Evolutionary conservation across 208 protist species (phyloP).

Genomic region (Leishmania arabica): DNA sequence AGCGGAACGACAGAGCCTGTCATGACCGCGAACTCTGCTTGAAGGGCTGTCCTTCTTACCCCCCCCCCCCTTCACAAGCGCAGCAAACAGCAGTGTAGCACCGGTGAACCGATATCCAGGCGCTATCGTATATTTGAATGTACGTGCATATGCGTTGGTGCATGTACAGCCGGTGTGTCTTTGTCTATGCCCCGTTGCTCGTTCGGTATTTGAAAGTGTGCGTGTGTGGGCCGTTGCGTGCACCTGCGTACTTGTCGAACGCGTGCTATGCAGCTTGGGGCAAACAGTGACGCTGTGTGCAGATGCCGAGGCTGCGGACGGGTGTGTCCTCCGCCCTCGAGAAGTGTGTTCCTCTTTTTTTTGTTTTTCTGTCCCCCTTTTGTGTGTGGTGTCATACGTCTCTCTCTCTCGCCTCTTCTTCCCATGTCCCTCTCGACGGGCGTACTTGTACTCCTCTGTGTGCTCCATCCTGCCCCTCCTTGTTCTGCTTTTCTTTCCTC

Average conservation of each 20-base stretch:
- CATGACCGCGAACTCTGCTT: not conserved
- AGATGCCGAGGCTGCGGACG: not conserved
- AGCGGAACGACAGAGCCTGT: not conserved
- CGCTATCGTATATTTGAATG: not conserved
- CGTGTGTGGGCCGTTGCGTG: not conserved
- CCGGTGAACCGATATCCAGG: not conserved
- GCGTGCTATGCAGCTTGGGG: not conserved
- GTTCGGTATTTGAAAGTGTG: not conserved
- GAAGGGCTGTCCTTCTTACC: not conserved
- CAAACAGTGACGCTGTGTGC: not conserved
- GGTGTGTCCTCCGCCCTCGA: not conserved
- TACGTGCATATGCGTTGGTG: not conserved
- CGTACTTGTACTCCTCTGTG: not conserved
- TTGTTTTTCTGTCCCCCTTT: not conserved
- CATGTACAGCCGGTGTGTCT: not conserved
- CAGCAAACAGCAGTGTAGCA: not conserved
- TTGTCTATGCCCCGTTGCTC: not conserved
- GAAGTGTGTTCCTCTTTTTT: not conserved
- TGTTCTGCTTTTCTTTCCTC: not conserved
- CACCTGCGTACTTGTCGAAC: not conserved
- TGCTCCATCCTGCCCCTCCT: not conserved
- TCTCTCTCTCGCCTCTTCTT: not conserved
- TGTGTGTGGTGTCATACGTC: not conserved
- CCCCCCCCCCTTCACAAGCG: not conserved
- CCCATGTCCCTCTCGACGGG: not conserved